Base-by-base conservation (phyloP, 75 land plant species). In the Ceratopteris richardii region DNA sequence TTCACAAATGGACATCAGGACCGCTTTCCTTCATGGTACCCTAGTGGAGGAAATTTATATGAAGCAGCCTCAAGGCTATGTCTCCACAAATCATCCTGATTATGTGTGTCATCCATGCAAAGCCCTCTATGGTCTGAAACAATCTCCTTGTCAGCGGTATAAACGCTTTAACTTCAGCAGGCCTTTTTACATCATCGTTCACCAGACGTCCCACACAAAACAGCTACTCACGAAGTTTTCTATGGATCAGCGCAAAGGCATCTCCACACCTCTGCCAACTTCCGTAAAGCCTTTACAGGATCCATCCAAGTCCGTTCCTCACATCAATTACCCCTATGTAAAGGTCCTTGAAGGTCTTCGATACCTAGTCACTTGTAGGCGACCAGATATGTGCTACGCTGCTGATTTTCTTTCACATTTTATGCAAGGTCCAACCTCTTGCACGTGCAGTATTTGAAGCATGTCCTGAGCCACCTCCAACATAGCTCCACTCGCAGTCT, bases 41-140 rank as follows among this genome's bases (percentile, higher is more conserved):
- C 65, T 63, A 4, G 17, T 27, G 22, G 59, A 51, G 22, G 58
- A 63, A 30, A 28, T 63, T 25, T 63, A 47, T 43, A 63, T 63
- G 31, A 16, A 63, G 28, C 60, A 63, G 24, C 65, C 65, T 3
- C 21, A 19, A 27, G 60, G 58, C n/a, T 63, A 28, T 36, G 17
- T 20, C 22, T 17, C 4, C 2, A 25, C 10, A 17, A 23, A 44
- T 6, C 28, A 63, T 29, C 31, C 46, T 9, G 12, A 22, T 17
- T 23, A 63, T 14, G 59, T 63, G 2, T 63, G 65, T 33, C 3
- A 14, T 1, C 58, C 40, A 16, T 22, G 29, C 9, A 63, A 63
- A 22, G 33, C 65, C 4, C 21, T 63, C 2, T 63, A 63, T 63
- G 33, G 58, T 17, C 20, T 63, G 12, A 63, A 63, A 52, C 57